phyloP scores from a whole-genome alignment of 139 green algal species.

The Coccomyxa sp. region DNA sequence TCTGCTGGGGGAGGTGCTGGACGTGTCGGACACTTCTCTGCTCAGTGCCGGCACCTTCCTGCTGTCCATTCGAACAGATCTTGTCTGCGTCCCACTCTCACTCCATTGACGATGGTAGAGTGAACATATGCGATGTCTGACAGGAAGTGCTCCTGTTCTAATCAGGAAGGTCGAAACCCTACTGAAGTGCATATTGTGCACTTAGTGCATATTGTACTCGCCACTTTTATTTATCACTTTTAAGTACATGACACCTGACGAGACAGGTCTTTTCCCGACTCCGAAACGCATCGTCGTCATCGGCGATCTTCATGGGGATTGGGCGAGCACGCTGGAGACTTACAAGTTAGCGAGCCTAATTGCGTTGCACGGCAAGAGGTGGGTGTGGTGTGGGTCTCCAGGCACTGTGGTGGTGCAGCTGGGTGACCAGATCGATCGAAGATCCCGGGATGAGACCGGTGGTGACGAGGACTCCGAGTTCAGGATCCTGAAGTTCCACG shows the following conservation, averaged over 20 bases:
- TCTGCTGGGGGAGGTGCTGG: background rate
- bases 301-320: background rate
- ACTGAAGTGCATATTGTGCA: background rate
- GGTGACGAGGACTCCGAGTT: background rate
- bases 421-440: background rate
- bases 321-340: background rate
- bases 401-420: background rate
- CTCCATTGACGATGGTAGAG: background rate
- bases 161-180: background rate
- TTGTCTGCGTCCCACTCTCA: background rate
- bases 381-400: background rate
- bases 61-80: background rate
- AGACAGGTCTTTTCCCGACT: background rate
- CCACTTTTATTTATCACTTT: background rate
- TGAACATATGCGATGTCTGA: background rate
- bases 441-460: background rate
- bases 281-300: background rate
- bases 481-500: background rate
- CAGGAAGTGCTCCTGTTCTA: background rate
- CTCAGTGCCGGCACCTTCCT: background rate
- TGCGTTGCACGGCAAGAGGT: background rate
- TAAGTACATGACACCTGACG: background rate
- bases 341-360: background rate
- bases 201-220: background rate
- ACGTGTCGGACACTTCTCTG: background rate